Base-by-base conservation (phyloP, 768 basidiomycete species). In the Tulasnella sp. region DNA sequence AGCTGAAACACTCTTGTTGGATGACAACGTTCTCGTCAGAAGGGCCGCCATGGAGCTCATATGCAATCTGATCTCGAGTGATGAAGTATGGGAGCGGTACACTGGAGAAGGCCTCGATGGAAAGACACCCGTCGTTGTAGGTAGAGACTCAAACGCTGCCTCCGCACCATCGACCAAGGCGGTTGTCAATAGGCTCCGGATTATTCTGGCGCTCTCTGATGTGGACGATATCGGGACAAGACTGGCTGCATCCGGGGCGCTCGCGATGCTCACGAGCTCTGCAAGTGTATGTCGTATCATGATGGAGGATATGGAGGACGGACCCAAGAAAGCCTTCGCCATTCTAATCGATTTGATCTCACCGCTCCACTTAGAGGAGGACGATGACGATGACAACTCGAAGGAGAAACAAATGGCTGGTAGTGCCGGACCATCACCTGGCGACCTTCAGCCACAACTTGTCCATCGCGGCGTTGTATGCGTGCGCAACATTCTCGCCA, bases 11-110 rank as follows among this genome's bases (percentile, higher is more conserved):
- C 68, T 91, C 15, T 76, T 92, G 63, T 72, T 92, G 9, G 90
- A 93, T 65, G 89, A 92, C 53, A 87, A 94, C 69, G 71, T 70
- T 0, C 75, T 98, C 59, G 75, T 96, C 55, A 80, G 91, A 15
- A 76, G 96, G 60, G 94, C 96, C 1, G 83, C 93, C 1, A 84
- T 83, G 55, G 92, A 99, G 71, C 78, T 98, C 27, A 73, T 92
- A 2, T 98, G 93, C 76, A 99, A 99, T 71, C 77, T 99, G 12
- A 77, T 92, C 41, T 79, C 76, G 1, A 86, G 85, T 15, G 87
- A 92, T 46, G 74, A 75, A 3, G 80, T 85, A 4, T 94, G 91
- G 68, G 78, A 81, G 62, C 77, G 78, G 63, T 94, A 87, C 67
- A 80, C 70, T 2, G 70, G 70, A 24, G 69, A 68, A 27, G 44